Evolutionary conservation across 1,139 yeast species (phyloP), one percentile per base, ranked within the genome.

Genomic region (Kurtzmaniella quercitrusa): DNA sequence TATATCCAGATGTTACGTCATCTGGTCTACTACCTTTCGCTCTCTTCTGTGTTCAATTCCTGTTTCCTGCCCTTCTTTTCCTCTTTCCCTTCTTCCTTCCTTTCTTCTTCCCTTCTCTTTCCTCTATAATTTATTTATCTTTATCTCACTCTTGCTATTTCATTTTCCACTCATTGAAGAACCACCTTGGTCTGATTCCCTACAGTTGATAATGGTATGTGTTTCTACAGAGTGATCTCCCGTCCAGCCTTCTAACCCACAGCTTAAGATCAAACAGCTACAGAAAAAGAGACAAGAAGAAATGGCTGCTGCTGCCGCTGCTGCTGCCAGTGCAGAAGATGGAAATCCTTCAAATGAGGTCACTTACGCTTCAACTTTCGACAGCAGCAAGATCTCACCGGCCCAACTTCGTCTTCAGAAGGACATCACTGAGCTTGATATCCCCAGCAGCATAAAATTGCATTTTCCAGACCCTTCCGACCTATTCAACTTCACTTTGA

Each of bases 341-440:
- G 52, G 49, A 12, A 46, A 48, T 9, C 43, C 52, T 34, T 44
- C 49, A 12, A 46, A 38, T 34, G 21, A 42, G 3, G 23, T 43
- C 11, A 34, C 27, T 16, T 21, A 12, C 19, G 16, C 37, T 2
- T 12, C 15, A 10, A 18, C 33, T 23, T 37, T 34, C 23, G 39
- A 41, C n/a, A 43, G 37, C 24, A 37, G 48, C 38, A 68, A 63
- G 48, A 70, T 68, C 14, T 62, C 73, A 9, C 73, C 84, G 1
- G 81, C 85, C 0, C 81, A 78, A 51, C 65, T 78, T 34, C 60
- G 86, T 46, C 61, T 76, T 51, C 76, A 79, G 61, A 70, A 79
- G 51, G 95, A 88, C 57, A 62, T 88, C 37, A 75, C 84, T 7
- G 88, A 83, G 57, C 67, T 88, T 40, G 82, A 82, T 44, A 66